Evolutionary conservation across 176 grass and related monocot genomes (phyloP).

Genomic region (Carex myosuroides): DNA sequence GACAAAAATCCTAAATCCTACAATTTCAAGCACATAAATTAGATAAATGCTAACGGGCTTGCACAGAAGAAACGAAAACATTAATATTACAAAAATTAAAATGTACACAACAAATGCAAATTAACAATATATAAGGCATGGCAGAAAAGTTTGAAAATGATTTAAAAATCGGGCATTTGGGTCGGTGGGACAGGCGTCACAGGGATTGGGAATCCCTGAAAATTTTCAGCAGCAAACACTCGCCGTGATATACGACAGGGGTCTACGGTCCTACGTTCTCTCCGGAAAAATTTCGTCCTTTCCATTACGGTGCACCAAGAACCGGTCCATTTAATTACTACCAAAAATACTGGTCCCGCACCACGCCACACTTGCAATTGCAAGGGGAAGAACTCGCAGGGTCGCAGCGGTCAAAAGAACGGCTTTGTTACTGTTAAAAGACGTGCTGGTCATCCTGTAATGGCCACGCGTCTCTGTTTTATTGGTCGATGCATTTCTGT

Average conservation of each 20-base stretch:
- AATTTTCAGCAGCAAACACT: background rate
- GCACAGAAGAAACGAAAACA: too few species aligned
- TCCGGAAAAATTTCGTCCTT: background rate
- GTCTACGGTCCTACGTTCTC: background rate
- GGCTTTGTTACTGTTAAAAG: background rate
- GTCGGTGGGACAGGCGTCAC: background rate
- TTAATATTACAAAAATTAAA: too few species aligned
- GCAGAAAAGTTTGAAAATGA: background rate
- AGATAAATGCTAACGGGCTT: too few species aligned
- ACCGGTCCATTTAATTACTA: background rate
- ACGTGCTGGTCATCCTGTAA: background rate
- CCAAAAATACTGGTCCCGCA: background rate
- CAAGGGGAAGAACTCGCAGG: background rate
- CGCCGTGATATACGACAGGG: background rate
- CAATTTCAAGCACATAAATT: too few species aligned
- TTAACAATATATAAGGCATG: too few species aligned
- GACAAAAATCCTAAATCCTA: too few species aligned
- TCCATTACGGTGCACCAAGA: background rate
- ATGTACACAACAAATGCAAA: too few species aligned
- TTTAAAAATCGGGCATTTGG: background rate
- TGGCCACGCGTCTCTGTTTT: background rate
- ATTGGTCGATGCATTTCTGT: background rate
- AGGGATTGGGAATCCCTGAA: background rate
- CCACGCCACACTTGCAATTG: background rate
- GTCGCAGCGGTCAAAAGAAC: constrained; percentile 2